These are phyloP conservation scores for Pseudofabraea citricarpa DNA, from an alignment of 2,329 filamentous ascomycete genomes.

Conservation along the genomic window DNA sequence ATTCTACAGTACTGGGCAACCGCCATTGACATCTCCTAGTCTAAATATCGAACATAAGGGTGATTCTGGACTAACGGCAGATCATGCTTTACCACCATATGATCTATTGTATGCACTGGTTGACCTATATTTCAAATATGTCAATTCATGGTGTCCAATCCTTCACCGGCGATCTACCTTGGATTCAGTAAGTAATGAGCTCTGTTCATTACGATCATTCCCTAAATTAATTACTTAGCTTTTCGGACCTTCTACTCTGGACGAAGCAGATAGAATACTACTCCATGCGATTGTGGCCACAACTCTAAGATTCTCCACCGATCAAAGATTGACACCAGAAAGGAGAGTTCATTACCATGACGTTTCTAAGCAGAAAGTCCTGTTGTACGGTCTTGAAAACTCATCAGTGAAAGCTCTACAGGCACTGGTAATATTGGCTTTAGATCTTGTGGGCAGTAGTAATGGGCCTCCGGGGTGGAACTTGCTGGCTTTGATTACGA, in stretches of 20 bases:
- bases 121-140: constrained; percentile 74
- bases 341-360: constrained; percentile 72
- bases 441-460: constrained; percentile 80
- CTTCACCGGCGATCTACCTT: constrained; percentile 80
- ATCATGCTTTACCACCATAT: constrained; percentile 69
- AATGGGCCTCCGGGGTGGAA: constrained; percentile 94
- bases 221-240: constrained; percentile 32
- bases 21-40: constrained; percentile 52
- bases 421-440: constrained; percentile 78
- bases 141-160: constrained; percentile 84
- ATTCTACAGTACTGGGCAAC: constrained; percentile 26
- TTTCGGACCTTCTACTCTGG: constrained; percentile 71
- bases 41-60: constrained; percentile 46
- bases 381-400: constrained; percentile 84
- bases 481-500: constrained; percentile 80
- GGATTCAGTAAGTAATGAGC: constrained; percentile 44
- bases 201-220: not conserved
- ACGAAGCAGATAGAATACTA: constrained; percentile 77
- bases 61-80: constrained; percentile 43
- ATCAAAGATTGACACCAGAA: constrained; percentile 68
- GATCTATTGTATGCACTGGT: constrained; percentile 69
- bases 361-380: constrained; percentile 77
- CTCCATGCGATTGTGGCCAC: constrained; percentile 87
- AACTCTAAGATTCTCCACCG: constrained; percentile 77
- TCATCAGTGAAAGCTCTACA: constrained; percentile 85